Conservation (phyloP, 805 yeast species). For the Hyphopichia homilentoma region DNA sequence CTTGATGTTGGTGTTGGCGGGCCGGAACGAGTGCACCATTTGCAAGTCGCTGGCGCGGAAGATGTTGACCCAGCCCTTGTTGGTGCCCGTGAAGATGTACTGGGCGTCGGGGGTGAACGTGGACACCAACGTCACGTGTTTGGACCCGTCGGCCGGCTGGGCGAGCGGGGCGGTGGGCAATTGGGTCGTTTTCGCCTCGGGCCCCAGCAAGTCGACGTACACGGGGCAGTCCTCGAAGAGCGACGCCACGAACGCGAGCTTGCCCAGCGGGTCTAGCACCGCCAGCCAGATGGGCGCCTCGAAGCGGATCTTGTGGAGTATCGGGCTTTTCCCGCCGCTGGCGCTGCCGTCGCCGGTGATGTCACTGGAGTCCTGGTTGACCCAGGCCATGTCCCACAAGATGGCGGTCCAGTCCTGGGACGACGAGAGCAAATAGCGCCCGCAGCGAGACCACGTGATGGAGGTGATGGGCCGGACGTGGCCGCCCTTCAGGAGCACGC, state of each 20-base stretch:
- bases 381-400: slow-evolving; percentile 66
- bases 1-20: slow-evolving; percentile 71
- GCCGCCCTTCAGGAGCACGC: slow-evolving; percentile 45
- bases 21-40: slow-evolving; percentile 46
- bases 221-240: slow-evolving; percentile 61
- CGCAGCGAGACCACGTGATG: slow-evolving; percentile 69
- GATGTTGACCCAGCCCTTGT: slow-evolving; percentile 72
- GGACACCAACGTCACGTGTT: slow-evolving; percentile 47
- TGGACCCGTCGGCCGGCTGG: slow-evolving; percentile 18
- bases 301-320: slow-evolving; percentile 46
- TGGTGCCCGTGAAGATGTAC: slow-evolving; percentile 69
- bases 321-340: slow-evolving; percentile 18
- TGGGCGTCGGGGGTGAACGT: slow-evolving; percentile 52
- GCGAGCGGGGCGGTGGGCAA: slow-evolving; percentile 16
- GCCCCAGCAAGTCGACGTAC: slow-evolving; percentile 38
- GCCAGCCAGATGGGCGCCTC: slow-evolving; percentile 77
- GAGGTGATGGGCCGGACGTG: slow-evolving; percentile 76
- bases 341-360: slow-evolving; percentile 19
- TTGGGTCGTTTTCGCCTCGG: slow-evolving; percentile 12
- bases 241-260: slow-evolving; percentile 54
- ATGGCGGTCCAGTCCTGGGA: slow-evolving; percentile 81
- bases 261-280: slow-evolving; percentile 47
- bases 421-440: slow-evolving; percentile 63
- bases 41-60: slow-evolving; percentile 24
- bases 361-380: slow-evolving; percentile 20